Base-by-base conservation (phyloP, 2,329 filamentous ascomycete genomes). In the Colletotrichum viniferum region DNA sequence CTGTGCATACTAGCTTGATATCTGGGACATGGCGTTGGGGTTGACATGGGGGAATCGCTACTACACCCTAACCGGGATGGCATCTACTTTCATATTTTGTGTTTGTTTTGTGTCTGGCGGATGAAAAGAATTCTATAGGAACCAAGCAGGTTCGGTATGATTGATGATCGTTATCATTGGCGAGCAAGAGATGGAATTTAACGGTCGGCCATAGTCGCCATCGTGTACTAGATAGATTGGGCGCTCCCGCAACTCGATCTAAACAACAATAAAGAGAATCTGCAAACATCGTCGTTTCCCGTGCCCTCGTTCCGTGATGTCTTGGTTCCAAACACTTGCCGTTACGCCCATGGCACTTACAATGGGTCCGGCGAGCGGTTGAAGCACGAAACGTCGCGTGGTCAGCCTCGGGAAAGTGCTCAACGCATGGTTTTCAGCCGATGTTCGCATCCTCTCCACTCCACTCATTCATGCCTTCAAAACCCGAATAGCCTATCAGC, bases 1-100 rank as follows among this genome's bases (percentile, higher is more conserved):
- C 70, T 76, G 74, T 76, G 74, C 74, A 76, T 76, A 76, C 66
- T 76, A 76, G 70, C 70, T 76, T 74, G 48, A 74, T 43, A 76
- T 74, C 52, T 73, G 71, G 64, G 64, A 66, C 38, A 65, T 10
- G 74, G 74, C 74, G 74, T 76, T 76, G 64, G 71, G 65, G 56
- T 21, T 58, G 52, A 74, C 16, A 61, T 66, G 60, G 71, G 58
- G 30, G 6, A 48, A 73, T 64, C 63, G 43, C 28, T 61, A 70
- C 61, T 70, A 74, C 69, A 69, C 71, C 71, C 74, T 16, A 64
- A 74, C 55, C 30, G 65, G 74, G 74, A 74, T 18, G 62, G 70
- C 65, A 76, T 76, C 10, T 76, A 55, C 28, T 75, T 67, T 36
- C 36, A 55, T 48, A 24, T 38, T 43, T 38, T 58, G 9, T 69